Base-by-base conservation (phyloP, 169 alveolate genomes). In the Sarcocystis neurona region DNA sequence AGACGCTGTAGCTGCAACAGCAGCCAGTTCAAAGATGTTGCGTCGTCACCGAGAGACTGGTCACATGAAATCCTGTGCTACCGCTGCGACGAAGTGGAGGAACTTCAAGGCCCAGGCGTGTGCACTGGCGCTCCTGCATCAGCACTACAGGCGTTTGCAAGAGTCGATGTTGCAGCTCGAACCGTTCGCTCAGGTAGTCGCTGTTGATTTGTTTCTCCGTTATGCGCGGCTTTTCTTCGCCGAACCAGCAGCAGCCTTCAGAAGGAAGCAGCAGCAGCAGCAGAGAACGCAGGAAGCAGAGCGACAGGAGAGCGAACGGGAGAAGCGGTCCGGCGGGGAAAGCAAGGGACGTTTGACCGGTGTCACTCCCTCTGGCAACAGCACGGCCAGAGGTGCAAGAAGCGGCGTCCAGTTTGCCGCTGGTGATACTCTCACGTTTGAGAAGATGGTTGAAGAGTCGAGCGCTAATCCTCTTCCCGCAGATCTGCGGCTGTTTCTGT, bases 91-190 rank as follows among this genome's bases (percentile, higher is more conserved):
- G 32, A 63, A 39, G 32, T n/a, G 75, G 43, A 63, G 18, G 43
- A 74, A 43, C 82, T 1, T 50, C 87, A 5, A 34, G 4, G 39
- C 58, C 0, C 74, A 47, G 53, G 85, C 47, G 58, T 75, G 68
- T 27, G 91, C 87, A 43, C 91, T 94, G 37, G 89, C 94, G 23
- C 72, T 93, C 30, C 85, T 94, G 43, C 96, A 94, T 41, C 85
- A 91, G 27, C 88, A 86, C 30, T 94, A 87, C 56, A 77, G 92
- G 37, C 84, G 94, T 2, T 48, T 93, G 20, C 88, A 91, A 32
- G 58, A 66, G 44, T 68, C 74, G 43, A 84, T 93, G 1, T 89
- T 88, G 23, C 80, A 60, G 37, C 79, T 91, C 60, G 94, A 93
- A 47, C 93, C 94, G 0, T 91, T 41, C 43, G 87, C 93, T 23